Evolutionary conservation across 148 eudicot genomes (phyloP), one percentile per base, ranked within the genome.

Genomic region (Tetragonia tetragonoides): DNA sequence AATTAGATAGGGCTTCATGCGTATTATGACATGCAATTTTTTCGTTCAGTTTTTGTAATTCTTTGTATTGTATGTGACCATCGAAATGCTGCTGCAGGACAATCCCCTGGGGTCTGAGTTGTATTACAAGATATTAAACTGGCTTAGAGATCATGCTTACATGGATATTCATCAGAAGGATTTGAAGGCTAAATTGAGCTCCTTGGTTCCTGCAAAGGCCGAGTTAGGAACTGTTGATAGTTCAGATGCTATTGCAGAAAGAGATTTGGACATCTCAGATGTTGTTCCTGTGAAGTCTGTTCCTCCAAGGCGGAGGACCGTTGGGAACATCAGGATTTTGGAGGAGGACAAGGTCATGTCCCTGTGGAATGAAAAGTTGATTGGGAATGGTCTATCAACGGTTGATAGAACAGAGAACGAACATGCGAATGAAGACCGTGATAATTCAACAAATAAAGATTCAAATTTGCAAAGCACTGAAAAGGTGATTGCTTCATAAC

Each of bases 281-380:
- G 88, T 85, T 62, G 89, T 90, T 74, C 87, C 97, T 77, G 90
- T 93, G 44, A 93, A 91, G 76, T 86, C 90, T 10, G 91, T 86
- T 74, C 95, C 96, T 60, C 88, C 96, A 67, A 89, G 89, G 60
- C 86, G 91, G 77, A 89, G 92, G 76, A 91, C 94, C 37, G 89
- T 91, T 78, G 86, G 88, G 79, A 86, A 86, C 54, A 73, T 85
- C 46, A 77, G 79, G 78, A 71, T 82, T 83, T 64, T 94, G 82
- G 89, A 84, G 81, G 92, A 88, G 73, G 86, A 79, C 16, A 80
- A 83, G 68, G 83, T 66, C 47, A 60, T 82, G 46, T 84, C 84
- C 56, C 66, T 71, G 21, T 77, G 79, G 60, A 84, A 78, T 68
- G 87, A 86, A 69, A 86, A 49, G 42, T 34, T 51, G 67, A 73